Conservation (phyloP, 805 yeast species). For the Priceomyces carsonii region DNA sequence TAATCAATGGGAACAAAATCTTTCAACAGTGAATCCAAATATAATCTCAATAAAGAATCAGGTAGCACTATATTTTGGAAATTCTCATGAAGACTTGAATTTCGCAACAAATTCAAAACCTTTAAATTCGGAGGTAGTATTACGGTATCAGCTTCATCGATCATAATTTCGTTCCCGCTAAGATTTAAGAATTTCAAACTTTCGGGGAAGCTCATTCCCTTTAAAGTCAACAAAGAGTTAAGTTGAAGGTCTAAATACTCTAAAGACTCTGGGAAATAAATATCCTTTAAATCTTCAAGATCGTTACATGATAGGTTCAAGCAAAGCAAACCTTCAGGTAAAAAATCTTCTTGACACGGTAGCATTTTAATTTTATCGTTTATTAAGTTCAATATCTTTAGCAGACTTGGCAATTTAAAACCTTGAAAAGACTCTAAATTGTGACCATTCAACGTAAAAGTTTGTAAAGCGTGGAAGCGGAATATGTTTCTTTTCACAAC, state of each 20-base stretch:
- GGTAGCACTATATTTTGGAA: constrained; percentile 12
- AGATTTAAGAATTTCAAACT: constrained; percentile 14
- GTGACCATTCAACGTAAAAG: constrained; percentile 12
- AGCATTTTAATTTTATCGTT: constrained; percentile 13
- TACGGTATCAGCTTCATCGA: constrained; percentile 13
- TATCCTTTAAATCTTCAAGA: constrained; percentile 8
- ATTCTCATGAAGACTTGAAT: constrained; percentile 12
- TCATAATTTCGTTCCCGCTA: constrained; percentile 16
- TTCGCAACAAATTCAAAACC: constrained; percentile 14
- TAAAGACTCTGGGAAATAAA: constrained; percentile 13
- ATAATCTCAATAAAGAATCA: constrained; percentile 11
- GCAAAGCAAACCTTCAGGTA: constrained; percentile 13
- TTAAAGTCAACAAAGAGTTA: constrained; percentile 11
- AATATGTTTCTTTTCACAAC: constrained; percentile 7
- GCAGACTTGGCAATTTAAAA: constrained; percentile 9
- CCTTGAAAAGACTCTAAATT: constrained; percentile 6
- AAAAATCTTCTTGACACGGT: constrained; percentile 10
- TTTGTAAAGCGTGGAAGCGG: constrained; percentile 11
- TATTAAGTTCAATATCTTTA: constrained; percentile 12
- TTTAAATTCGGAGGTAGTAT: constrained; percentile 13
- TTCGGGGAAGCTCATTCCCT: constrained; percentile 11
- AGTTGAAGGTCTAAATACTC: constrained; percentile 17
- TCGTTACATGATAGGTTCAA: constrained; percentile 17
- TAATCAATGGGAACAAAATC: neutral
- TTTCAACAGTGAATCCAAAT: constrained; percentile 12